A percentile compares a stretch with the other conserved stretches of the same genome.
Conservation (phyloP, 768 basidiomycete species). For the Mycena polygramma region DNA sequence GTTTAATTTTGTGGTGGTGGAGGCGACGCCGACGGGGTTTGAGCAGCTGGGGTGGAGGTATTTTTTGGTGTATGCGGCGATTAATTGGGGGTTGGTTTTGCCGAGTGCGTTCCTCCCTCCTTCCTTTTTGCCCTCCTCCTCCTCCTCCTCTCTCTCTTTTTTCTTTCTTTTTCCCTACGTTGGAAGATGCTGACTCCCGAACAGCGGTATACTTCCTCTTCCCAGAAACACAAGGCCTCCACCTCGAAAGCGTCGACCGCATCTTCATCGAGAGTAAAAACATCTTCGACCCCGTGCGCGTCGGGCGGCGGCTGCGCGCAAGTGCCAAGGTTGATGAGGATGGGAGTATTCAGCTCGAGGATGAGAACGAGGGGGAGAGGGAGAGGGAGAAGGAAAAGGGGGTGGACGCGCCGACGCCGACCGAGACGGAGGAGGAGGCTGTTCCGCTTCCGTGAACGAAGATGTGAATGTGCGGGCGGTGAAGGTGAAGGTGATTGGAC, state of each 20-base stretch:
- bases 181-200: background rate
- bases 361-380: slow-evolving; percentile 6
- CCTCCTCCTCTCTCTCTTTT: no score
- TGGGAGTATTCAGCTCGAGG: slow-evolving; percentile 17
- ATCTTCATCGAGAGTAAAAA: slow-evolving; percentile 37
- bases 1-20: slow-evolving; percentile 37
- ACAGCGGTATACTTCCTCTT: slow-evolving; percentile 36
- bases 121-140: no score
- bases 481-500: no score
- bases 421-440: no score
- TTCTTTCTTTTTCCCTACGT: no score
- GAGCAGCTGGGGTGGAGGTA: slow-evolving; percentile 31
- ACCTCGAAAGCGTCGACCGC: slow-evolving; percentile 37
- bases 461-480: no score
- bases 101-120: slow-evolving; percentile 32
- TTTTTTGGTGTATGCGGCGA: slow-evolving; percentile 36
- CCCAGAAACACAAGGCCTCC: slow-evolving; percentile 38
- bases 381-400: slow-evolving; percentile 19
- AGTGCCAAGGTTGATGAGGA: slow-evolving; percentile 4
- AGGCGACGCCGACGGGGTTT: slow-evolving; percentile 39
- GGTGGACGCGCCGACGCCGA: slow-evolving; percentile 7
- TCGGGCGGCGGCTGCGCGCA: slow-evolving; percentile 29
- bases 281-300: slow-evolving; percentile 35
- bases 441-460: no score
- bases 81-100: slow-evolving; percentile 36